These are phyloP conservation scores for Agastache rugosa DNA, from an alignment of 257 asterid genomes.

Conservation along the genomic window DNA sequence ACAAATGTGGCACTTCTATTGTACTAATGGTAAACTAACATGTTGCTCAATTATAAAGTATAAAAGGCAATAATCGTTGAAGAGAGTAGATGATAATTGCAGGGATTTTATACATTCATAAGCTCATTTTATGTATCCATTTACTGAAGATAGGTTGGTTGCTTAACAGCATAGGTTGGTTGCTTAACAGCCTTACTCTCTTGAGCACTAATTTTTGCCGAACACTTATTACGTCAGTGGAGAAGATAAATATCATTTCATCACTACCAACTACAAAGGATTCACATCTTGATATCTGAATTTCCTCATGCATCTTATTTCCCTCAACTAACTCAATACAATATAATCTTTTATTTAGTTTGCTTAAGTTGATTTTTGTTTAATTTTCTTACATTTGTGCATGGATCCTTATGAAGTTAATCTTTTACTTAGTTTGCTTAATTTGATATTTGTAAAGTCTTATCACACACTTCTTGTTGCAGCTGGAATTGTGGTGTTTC, in stretches of 20 bases:
- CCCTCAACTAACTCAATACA: conserved; percentile 19
- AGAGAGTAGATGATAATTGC: conserved; percentile 12
- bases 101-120: neutral
- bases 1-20: conserved; percentile 8
- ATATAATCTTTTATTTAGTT: neutral
- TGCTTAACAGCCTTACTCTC: neutral
- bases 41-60: neutral
- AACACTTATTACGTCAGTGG: conserved; percentile 8
- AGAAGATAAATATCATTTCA: conserved; percentile 22
- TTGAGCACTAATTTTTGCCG: neutral
- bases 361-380: conserved; percentile 12
- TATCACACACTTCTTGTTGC: conserved; percentile 47
- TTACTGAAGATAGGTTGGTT: neutral
- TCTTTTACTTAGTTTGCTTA: no score
- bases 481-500: conserved; percentile 92
- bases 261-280: conserved; percentile 2
- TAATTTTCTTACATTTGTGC: conserved; percentile 1
- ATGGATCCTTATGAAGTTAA: neutral
- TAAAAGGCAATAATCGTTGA: neutral
- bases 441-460: conserved; percentile 27
- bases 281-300: conserved; percentile 13
- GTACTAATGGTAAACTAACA: neutral
- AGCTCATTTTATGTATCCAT: conserved; percentile 23
- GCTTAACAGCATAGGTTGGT: no score
- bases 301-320: conserved; percentile 27